phyloP scores from a whole-genome alignment of 129 eudicot species.

The Chrysanthemum seticuspe region DNA sequence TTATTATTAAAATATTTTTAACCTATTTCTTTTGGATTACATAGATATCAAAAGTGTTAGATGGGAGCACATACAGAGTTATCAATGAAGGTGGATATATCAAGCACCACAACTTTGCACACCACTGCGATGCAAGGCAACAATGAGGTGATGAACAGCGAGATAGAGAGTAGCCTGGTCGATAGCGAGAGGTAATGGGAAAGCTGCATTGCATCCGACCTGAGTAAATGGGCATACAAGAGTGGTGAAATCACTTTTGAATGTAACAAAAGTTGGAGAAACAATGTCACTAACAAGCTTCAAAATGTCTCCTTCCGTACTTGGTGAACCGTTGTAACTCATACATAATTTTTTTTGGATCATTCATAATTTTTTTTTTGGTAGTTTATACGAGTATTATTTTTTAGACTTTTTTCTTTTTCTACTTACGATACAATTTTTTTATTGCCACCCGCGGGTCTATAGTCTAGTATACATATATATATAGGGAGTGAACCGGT shows the following conservation, averaged over 20 bases:
- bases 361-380: too few species aligned
- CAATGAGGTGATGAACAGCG: constrained; percentile 64
- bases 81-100: constrained; percentile 53
- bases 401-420: too few species aligned
- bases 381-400: too few species aligned
- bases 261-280: not conserved
- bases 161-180: constrained; percentile 70
- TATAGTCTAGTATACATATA: too few species aligned
- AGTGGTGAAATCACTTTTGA: constrained; percentile 50
- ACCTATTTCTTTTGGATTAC: constrained; percentile 7
- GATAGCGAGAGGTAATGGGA: constrained; percentile 62
- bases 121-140: constrained; percentile 78
- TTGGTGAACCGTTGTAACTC: too few species aligned
- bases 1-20: not conserved
- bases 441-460: too few species aligned
- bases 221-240: constrained; percentile 52
- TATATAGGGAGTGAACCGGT: too few species aligned
- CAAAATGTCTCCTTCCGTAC: too few species aligned
- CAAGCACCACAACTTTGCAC: constrained; percentile 55
- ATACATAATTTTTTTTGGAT: too few species aligned
- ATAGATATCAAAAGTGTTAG: constrained; percentile 64
- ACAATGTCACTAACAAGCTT: too few species aligned
- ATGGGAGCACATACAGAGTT: constrained; percentile 84
- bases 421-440: too few species aligned
- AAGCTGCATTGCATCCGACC: constrained; percentile 51